phyloP scores from a whole-genome alignment of 352 stramenopile species.

The Phytophthora litchii region DNA sequence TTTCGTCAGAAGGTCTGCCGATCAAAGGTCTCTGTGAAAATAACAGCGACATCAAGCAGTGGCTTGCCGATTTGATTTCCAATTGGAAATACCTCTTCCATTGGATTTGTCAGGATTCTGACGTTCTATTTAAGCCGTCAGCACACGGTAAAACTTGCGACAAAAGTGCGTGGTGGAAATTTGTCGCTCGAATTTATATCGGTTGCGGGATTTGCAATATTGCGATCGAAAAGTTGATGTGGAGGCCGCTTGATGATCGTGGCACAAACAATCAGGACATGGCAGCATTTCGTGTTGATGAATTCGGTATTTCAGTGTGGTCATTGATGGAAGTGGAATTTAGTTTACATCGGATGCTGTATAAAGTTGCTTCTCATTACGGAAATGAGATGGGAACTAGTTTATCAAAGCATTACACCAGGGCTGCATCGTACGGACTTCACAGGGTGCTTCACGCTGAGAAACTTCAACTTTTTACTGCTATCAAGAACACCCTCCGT shows the following conservation, averaged over 20 bases:
- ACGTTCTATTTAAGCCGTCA: constrained; percentile 27
- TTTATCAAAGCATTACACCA: constrained; percentile 46
- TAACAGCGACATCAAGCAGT: constrained; percentile 39
- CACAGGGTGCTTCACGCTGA: constrained; percentile 42
- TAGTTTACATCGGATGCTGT: constrained; percentile 53
- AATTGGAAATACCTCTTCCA: constrained; percentile 64
- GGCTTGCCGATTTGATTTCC: constrained; percentile 51
- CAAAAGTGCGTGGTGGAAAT: constrained; percentile 44
- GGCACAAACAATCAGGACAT: not conserved
- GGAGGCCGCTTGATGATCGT: not conserved
- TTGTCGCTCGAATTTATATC: constrained; percentile 53
- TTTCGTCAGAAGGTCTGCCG: constrained; percentile 26
- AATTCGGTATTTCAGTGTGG: constrained; percentile 43
- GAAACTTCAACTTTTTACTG: constrained; percentile 24
- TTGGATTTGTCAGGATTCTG: constrained; percentile 52
- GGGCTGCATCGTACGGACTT: constrained; percentile 37
- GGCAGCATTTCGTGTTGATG: constrained; percentile 4
- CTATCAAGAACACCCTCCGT: constrained; percentile 20
- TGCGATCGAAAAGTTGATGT: constrained; percentile 41
- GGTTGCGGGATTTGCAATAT: constrained; percentile 59
- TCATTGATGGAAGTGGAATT: constrained; percentile 63
- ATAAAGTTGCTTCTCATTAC: constrained; percentile 38
- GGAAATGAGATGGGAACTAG: constrained; percentile 34
- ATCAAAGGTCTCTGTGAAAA: constrained; percentile 28
- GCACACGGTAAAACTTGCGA: constrained; percentile 6